Base-by-base conservation (phyloP, 129 eudicot genomes). In the Tanacetum coccineum region DNA sequence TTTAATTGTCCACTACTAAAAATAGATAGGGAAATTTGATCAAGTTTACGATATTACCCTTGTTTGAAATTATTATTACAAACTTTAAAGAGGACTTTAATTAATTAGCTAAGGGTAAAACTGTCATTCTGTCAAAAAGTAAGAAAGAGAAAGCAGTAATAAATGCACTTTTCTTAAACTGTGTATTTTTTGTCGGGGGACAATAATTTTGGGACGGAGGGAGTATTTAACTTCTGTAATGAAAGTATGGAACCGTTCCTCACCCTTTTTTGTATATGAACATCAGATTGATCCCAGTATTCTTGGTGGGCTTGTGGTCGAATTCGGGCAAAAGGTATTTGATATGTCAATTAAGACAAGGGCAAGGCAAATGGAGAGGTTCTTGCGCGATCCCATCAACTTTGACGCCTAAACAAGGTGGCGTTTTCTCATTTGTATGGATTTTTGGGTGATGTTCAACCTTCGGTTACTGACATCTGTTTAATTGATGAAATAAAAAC, bases 271-370 rank as follows among this genome's bases (percentile, higher is more conserved):
- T 18, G 26, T 50, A 15, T 49, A 11, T 36, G 60, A 22, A 21
- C 17, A 39, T 39, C 87, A 91, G 97, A 81, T 91, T 70, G 97
- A 87, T 83, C 84, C 83, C 9, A 87, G 84, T 59, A 91, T 91
- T 70, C 90, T 91, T 54, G 97, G 97, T 67, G 97, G 97, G 56
- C 77, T 91, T 66, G 88, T 91, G 84, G 92, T 91, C 76, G 95
- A 91, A 76, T 91, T 85, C 14, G 78, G 84, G 32, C 87, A 83
- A 51, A 91, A 91, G 70, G 95, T 91, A 13, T 85, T 87, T 67
- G 97, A 91, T 73, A 83, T 85, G 90, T 91, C 97, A 51, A 91
- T 91, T 40, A 91, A 73, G 74, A 91, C 93, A 3, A 79, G 95
- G 85, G 97, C 97, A 30, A 78, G 76, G 57, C 90, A 91, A 81